These are phyloP conservation scores for Moricandia moricandioides DNA, from an alignment of 345 rosid genomes.

Conservation along the genomic window DNA sequence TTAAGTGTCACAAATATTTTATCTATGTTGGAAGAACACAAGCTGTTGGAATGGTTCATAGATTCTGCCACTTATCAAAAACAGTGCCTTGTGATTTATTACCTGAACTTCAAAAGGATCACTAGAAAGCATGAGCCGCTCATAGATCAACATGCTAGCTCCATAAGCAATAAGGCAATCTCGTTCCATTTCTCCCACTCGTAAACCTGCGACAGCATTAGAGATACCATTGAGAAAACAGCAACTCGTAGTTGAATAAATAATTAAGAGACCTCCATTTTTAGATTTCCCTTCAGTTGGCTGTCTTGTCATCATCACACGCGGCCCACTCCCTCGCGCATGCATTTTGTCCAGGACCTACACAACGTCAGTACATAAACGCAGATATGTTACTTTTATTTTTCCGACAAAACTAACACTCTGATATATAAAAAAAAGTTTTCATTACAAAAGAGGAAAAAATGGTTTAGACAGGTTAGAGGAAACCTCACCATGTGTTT, in stretches of 20 bases:
- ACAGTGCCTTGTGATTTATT: background rate
- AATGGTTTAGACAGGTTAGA: background rate
- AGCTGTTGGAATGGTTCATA: background rate
- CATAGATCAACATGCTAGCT: constrained; percentile 84
- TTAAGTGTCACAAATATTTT: background rate
- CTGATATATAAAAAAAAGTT: background rate
- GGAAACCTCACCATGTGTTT: constrained; percentile 83
- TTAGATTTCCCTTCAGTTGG: constrained; percentile 97
- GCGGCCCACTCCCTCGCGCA: constrained; percentile 94
- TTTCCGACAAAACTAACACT: background rate
- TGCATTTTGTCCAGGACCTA: constrained; percentile 94
- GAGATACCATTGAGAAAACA: constrained; percentile 4
- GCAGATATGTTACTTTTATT: background rate
- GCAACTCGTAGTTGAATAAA: constrained; percentile 1
- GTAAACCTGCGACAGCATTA: constrained; percentile 55
- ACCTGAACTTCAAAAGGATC: constrained; percentile 98
- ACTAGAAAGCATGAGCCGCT: constrained; percentile 90
- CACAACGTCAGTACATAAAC: background rate
- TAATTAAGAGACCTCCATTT: constrained; percentile 67
- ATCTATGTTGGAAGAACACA: background rate
- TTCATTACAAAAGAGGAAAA: background rate
- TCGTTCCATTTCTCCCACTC: constrained; percentile 99
- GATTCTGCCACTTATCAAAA: background rate
- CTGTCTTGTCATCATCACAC: constrained; percentile 85
- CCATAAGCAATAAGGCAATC: constrained; percentile 97